phyloP scores from a whole-genome alignment of 176 grass and related monocot species.

The Triticum timopheevii region DNA sequence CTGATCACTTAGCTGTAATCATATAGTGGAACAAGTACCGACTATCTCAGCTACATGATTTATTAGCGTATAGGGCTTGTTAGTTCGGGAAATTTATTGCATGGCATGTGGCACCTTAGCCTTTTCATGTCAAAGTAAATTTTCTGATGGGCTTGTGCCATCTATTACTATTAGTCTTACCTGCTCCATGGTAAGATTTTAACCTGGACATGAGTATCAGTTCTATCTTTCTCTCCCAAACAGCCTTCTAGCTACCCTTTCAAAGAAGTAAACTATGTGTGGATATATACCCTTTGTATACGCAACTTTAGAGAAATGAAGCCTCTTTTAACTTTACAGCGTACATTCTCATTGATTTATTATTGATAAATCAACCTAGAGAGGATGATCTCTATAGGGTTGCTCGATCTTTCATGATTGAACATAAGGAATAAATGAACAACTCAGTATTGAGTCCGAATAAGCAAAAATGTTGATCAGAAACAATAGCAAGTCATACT shows the following conservation, averaged over 20 bases:
- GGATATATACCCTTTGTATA: not conserved
- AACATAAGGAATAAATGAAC: not conserved
- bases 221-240: slow-evolving; percentile 14
- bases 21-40: not conserved
- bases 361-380: not conserved
- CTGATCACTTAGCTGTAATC: not conserved
- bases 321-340: not conserved
- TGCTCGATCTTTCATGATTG: not conserved
- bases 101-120: not conserved
- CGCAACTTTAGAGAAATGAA: not conserved
- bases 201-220: not conserved
- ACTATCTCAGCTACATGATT: not conserved
- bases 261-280: not conserved
- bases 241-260: not conserved
- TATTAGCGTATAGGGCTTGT: not conserved
- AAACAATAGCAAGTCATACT: slow-evolving; percentile 5
- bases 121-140: not conserved
- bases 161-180: not conserved
- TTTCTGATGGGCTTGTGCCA: not conserved
- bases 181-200: not conserved
- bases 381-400: not conserved
- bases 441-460: not conserved
- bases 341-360: not conserved
- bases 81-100: slow-evolving; percentile 15
- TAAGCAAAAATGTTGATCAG: not conserved